Base-by-base conservation (phyloP, 2,329 filamentous ascomycete genomes). In the Hymenoscyphus repandus region DNA sequence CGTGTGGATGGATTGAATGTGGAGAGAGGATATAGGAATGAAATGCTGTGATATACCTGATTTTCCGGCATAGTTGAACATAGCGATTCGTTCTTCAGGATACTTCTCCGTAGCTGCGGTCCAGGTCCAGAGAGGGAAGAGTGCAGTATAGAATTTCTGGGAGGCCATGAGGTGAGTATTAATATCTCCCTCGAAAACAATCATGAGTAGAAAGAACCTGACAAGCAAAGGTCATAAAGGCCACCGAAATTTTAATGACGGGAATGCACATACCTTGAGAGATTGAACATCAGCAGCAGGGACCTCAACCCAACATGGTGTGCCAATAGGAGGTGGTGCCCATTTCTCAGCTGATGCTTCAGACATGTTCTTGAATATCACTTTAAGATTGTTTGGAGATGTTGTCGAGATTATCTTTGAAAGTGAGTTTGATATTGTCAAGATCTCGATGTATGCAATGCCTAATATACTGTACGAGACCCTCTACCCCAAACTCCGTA, bases 91-190 rank as follows among this genome's bases (percentile, higher is more conserved):
- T 9, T 55, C 44, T 17, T 50, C 46, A 1, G 44, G 31, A 38
- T 55, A 46, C 6, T 49, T 32, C 15, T 45, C 44, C 13, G 50
- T 55, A 12, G 46, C 36, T n/a, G 49, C 27, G 41, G 49, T 53
- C 18, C 34, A 55, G 13, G 47, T 38, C 53, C 50, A 55, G 17
- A 40, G 32, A 32, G 53, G 53, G 50, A 55, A 55, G 45, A 55
- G 40, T 6, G 47, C 18, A 13, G 36, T 10, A 31, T 55, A 55
- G 22, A 55, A 55, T 51, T 51, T 54, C 49, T 51, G 2, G 34
- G 31, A 4, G 34, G 31, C n/a, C 22, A 12, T 13, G 2, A 15
- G 13, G n/a, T 38, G 36, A 38, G 36, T 9, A 38, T 2, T 3
- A 9, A 38, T 7, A 4, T 27, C 22, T 27, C 22, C 22, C 4